Base-by-base conservation (phyloP, 1,284 basidiomycete genomes). In the Trichosporon inkin region DNA sequence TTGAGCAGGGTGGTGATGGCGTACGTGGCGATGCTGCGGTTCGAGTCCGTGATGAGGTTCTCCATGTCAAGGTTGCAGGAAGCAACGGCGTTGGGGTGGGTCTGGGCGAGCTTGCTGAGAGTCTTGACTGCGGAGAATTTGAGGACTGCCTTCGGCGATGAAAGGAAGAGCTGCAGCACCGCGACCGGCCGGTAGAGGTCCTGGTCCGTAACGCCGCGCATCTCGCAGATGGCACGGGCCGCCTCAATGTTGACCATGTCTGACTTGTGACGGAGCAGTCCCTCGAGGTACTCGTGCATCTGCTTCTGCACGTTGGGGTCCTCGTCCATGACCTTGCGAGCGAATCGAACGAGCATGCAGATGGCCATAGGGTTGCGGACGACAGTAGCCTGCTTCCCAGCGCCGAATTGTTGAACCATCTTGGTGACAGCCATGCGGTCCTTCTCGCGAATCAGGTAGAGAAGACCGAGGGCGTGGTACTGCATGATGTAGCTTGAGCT, bases 161-260 rank as follows among this genome's bases (percentile, higher is more conserved):
- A 90, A 61, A 97, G 82, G 84, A 96, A 96, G 11, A 95, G 82
- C 74, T 96, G 92, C 22, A 97, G 81, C 34, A 96, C 93, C 60
- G 90, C 85, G 62, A 99, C 92, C 3, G 96, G 85, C 69, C 90
- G 87, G 57, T 87, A 86, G 57, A 99, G 82, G 69, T 98, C 92
- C 20, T 84, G 78, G 13, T 86, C 74, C 24, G 86, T 84, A 24
- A 94, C 87, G 67, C 87, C 86, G 76, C 86, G 89, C 88, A 97
- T 91, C 77, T 97, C 94, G 76, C 94, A 98, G 66, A 99, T 95
- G 17, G 88, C 94, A 56, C 95, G 87, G 6, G 96, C 96, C 32
- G 95, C 96, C 78, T 99, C 96, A 70, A 95, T 92, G 81, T 98
- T 99, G 76, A 99, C 96, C 96, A 98, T 99, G 78, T 99, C 96